These are phyloP conservation scores for Pisolithus orientalis DNA, from an alignment of 768 basidiomycete genomes.

Conservation along the genomic window DNA sequence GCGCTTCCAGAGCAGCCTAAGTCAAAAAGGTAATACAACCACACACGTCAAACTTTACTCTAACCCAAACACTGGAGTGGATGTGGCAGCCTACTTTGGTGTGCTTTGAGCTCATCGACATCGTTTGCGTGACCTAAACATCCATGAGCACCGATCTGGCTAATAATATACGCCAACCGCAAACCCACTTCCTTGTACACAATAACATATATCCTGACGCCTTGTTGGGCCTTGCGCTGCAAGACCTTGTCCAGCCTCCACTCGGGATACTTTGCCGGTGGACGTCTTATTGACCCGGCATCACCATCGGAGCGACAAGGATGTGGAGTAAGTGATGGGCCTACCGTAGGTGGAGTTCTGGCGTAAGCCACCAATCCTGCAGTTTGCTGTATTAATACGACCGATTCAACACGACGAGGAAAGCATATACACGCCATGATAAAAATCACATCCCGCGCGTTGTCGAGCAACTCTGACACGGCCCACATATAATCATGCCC, in stretches of 20 bases:
- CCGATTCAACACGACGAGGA: neutral
- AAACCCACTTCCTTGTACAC: conserved; percentile 83
- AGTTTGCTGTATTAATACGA: conserved; percentile 1
- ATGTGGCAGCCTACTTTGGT: conserved; percentile 48
- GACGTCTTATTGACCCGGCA: conserved; percentile 39
- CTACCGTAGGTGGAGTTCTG: conserved; percentile 83
- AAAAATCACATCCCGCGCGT: conserved; percentile 77
- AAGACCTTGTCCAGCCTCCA: conserved; percentile 86
- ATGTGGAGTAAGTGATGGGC: neutral
- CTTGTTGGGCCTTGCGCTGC: conserved; percentile 83
- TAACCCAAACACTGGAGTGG: too few relatives aligned
- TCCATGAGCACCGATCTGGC: neutral
- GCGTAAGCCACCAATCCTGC: conserved; percentile 91
- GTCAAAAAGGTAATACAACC: neutral
- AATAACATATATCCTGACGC: conserved; percentile 85
- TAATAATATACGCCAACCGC: too few relatives aligned
- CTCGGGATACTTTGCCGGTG: conserved; percentile 77
- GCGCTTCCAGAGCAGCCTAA: conserved; percentile 66
- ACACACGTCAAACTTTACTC: too few relatives aligned
- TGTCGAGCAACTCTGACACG: conserved; percentile 81
- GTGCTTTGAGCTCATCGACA: conserved; percentile 82
- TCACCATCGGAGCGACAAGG: conserved; percentile 5
- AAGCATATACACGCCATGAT: conserved; percentile 52
- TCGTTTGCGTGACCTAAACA: conserved; percentile 75
- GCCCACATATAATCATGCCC: conserved; percentile 98